Percentiles rank a stretch among this genome's conserved stretches.
Evolutionary conservation across 345 rosid genomes (phyloP).

Genomic region (Anacardium occidentale): DNA sequence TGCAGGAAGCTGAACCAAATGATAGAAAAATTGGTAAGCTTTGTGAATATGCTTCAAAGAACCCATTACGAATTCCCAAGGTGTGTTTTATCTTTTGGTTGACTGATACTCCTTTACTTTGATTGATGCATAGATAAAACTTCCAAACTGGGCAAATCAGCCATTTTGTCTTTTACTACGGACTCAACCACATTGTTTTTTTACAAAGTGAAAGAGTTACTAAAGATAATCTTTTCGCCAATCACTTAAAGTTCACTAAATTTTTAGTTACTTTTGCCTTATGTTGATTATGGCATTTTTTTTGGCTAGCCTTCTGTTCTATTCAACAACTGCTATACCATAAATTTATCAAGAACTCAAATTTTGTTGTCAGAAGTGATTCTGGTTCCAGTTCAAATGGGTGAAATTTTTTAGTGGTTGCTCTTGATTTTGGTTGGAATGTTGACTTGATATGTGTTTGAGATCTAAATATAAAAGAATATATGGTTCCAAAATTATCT

Average conservation of each 20-base stretch:
- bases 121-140: slow-evolving; percentile 6
- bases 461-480: neutral
- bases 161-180: neutral
- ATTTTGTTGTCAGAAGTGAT: slow-evolving; percentile 6
- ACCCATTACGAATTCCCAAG: slow-evolving; percentile 90
- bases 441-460: neutral
- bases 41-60: slow-evolving; percentile 88
- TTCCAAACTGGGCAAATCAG: neutral
- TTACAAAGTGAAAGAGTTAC: neutral
- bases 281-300: neutral
- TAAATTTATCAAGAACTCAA: slow-evolving; percentile 5
- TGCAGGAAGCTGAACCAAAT: slow-evolving; percentile 77
- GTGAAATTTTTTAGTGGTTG: neutral
- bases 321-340: neutral
- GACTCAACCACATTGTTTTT: neutral
- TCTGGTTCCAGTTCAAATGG: neutral
- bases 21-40: slow-evolving; percentile 89
- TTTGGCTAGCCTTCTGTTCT: neutral
- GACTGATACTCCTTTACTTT: slow-evolving; percentile 3
- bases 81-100: slow-evolving; percentile 35
- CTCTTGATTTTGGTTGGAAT: neutral
- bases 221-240: neutral
- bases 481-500: neutral
- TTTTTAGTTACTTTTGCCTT: neutral
- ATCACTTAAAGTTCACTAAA: neutral